Percentiles rank a stretch among this genome's conserved stretches.
Conservation (phyloP, 768 basidiomycete genomes). For the Trichaptum fuscoviolaceum region DNA sequence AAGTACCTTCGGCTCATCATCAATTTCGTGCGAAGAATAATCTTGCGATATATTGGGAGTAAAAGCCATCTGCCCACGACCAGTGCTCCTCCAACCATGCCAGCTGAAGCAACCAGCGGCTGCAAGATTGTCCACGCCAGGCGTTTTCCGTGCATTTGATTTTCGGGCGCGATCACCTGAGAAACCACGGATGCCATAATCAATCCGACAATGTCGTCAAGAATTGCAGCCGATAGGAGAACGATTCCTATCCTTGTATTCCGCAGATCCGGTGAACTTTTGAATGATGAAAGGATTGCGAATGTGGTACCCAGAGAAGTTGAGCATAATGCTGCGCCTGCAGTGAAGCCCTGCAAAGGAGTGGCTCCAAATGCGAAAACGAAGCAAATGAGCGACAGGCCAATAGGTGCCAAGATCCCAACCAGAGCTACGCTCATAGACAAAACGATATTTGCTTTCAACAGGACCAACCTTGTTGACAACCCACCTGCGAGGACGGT, state of each 20-base stretch:
- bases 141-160: constrained; percentile 20
- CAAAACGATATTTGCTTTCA: constrained; percentile 42
- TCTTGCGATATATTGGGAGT: constrained; percentile 16
- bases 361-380: constrained; percentile 35
- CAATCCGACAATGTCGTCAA: constrained; percentile 62
- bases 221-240: constrained; percentile 54
- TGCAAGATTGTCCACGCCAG: constrained; percentile 36
- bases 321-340: constrained; percentile 56
- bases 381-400: constrained; percentile 41
- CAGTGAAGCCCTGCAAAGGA: constrained; percentile 47
- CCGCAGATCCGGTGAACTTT: constrained; percentile 30
- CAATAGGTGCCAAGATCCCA: constrained; percentile 48
- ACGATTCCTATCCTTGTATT: constrained; percentile 50
- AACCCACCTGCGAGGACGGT: constrained; percentile 42
- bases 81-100: constrained; percentile 38
- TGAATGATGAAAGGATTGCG: constrained; percentile 38
- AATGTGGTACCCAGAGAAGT: constrained; percentile 67
- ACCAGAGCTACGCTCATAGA: constrained; percentile 45
- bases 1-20: not conserved
- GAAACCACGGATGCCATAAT: constrained; percentile 52
- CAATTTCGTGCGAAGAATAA: not conserved
- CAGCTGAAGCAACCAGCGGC: constrained; percentile 51
- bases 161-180: constrained; percentile 25
- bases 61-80: constrained; percentile 26
- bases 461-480: constrained; percentile 39